Evolutionary conservation across 2,329 filamentous ascomycete species (phyloP), one percentile per base, ranked within the genome.

Genomic region (Fusarium transvaalense): DNA sequence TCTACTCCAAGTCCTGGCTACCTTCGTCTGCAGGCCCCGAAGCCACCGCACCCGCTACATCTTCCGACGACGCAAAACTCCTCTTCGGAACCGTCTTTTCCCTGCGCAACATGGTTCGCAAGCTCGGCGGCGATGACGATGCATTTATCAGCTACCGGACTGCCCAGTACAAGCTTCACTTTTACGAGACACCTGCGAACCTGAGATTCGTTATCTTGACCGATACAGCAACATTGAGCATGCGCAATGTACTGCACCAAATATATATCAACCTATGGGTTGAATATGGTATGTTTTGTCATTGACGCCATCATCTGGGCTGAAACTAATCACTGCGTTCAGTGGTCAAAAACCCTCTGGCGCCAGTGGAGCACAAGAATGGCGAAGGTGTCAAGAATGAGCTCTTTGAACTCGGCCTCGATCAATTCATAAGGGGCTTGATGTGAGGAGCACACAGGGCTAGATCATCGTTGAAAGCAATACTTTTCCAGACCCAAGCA

Each of bases 261-360:
- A 97, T 99, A 67, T 99, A 97, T 80, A 97, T 97, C 61, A 98
- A 97, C 78, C 87, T 98, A 25, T 99, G 96, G 83, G 95, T 99
- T 19, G 96, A 99, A 82, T 99, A 96, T 75, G 91, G 92, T 93
- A 80, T 61, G 85, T 82, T 17, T 19, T n/a, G n/a, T n/a, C 10
- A 15, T 21, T 7, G 38, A 12, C 9, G 13, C 6, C 2, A 14
- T 17, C 29, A 10, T 21, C 4, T 12, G 8, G 2, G 25, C 21
- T 8, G 15, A 13, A 14, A 41, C 45, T 67, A 43, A 56, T 39
- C 39, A 43, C 56, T 25, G 47, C 27, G 17, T 56, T 14, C 55
- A 91, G 89, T 92, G 41, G 88, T 91, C 71, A 92, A 92, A 79
- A 92, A 92, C 70, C 89, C 89, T 3, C 78, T 92, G 37, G 84